phyloP scores from a whole-genome alignment of 306 rosid species.

The Lotus japonicus region DNA sequence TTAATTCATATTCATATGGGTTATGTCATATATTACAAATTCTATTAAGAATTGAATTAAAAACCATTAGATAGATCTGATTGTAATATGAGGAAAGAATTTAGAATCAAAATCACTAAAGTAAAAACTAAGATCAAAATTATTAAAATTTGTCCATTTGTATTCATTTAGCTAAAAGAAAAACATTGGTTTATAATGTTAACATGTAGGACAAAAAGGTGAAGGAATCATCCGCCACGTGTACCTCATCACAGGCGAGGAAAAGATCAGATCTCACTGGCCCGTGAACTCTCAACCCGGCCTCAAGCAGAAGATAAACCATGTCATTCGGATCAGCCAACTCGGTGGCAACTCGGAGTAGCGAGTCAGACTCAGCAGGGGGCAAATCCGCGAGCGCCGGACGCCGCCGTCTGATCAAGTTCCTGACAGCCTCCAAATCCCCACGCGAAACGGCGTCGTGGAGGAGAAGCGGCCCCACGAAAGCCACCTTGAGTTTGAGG shows the following conservation, averaged over 20 bases:
- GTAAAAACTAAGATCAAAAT: no score
- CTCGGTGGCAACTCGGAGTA: slow-evolving; percentile 54
- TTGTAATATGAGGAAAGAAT: no score
- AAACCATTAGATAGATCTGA: no score
- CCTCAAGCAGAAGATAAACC: slow-evolving; percentile 59
- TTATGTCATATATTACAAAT: no score
- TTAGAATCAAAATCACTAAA: no score
- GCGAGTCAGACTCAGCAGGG: slow-evolving; percentile 30
- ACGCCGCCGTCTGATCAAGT: slow-evolving; percentile 54
- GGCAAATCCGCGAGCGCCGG: slow-evolving; percentile 39
- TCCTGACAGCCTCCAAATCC: slow-evolving; percentile 43
- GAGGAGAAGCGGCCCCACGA: slow-evolving; percentile 52
- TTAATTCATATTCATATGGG: no score
- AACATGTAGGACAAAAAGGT: no score
- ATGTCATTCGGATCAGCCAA: slow-evolving; percentile 48
- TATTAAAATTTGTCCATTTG: no score
- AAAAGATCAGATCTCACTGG: background rate
- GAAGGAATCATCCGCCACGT: slow-evolving; percentile 51
- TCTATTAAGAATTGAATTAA: no score
- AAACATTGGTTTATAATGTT: no score
- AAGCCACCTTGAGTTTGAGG: slow-evolving; percentile 57
- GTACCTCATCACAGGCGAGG: slow-evolving; percentile 28
- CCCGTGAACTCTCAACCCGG: slow-evolving; percentile 53
- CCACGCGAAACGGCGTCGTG: slow-evolving; percentile 41
- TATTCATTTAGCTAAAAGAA: no score